Conservation (phyloP, 192 early-diverging fungal species). For the Umbelopsis ramanniana region DNA sequence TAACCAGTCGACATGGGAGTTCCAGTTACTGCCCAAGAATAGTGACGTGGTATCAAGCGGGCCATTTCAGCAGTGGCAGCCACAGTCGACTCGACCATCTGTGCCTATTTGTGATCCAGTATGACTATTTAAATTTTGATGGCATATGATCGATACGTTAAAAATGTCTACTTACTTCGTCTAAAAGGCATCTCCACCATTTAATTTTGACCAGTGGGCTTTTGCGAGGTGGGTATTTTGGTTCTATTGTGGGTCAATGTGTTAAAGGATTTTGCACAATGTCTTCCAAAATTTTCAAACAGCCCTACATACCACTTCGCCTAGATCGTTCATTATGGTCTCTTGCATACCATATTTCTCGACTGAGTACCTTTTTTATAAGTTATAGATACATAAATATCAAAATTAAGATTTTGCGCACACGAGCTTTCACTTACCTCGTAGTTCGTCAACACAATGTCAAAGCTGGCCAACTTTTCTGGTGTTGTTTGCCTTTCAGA, state of each 20-base stretch:
- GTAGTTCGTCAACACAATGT: conserved; percentile 69
- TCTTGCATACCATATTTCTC: conserved; percentile 56
- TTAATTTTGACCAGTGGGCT: conserved; percentile 51
- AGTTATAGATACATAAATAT: no score
- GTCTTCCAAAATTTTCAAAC: not conserved
- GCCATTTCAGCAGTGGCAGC: conserved; percentile 60
- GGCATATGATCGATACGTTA: not conserved
- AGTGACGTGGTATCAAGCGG: conserved; percentile 52
- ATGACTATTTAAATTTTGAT: not conserved
- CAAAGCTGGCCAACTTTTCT: conserved; percentile 42
- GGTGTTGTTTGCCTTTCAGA: conserved; percentile 19
- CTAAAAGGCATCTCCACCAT: conserved; percentile 68
- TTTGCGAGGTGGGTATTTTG: conserved; percentile 40
- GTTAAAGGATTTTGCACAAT: not conserved
- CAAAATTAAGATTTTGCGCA: no score
- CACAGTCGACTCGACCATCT: conserved; percentile 63
- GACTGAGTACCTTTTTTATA: conserved; percentile 39
- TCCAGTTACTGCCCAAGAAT: conserved; percentile 71
- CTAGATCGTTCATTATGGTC: conserved; percentile 43
- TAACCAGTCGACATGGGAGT: conserved; percentile 53
- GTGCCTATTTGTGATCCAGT: conserved; percentile 44
- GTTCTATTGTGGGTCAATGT: not conserved
- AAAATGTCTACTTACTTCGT: conserved; percentile 47
- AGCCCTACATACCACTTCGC: conserved; percentile 30
- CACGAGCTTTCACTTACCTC: not conserved